Base-by-base conservation (phyloP, 2,329 filamentous ascomycete species). In the Colletotrichum sp. region DNA sequence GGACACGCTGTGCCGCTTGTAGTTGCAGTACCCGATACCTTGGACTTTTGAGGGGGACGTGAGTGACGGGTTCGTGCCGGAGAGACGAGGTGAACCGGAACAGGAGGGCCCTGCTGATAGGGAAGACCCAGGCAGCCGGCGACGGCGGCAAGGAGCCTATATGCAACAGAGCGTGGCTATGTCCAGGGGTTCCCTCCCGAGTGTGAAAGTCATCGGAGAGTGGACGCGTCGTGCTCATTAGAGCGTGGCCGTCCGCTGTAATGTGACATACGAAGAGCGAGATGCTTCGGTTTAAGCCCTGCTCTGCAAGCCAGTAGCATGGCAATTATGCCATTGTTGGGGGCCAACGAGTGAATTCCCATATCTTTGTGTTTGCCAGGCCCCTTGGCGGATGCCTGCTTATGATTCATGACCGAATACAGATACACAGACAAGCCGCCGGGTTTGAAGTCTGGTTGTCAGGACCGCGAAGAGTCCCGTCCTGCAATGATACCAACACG, bases 121-220 rank as follows among this genome's bases (percentile, higher is more conserved):
- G 63, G 55, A 64, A 57, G 69, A 76, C 59, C 73, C 69, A 76
- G 64, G 70, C 70, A 68, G 32, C 55, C 69, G 63, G 73, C 69
- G 73, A 72, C 55, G 69, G 63, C 57, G 69, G 63, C 73, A 64
- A 76, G 69, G 57, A 69, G 69, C 70, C 57, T 70, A 63, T 68
- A 76, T 68, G 70, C 70, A 76, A 76, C 52, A 76, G 64, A 32
- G 63, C 55, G 72, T 75, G 72, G 69, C 69, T 68, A 67, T 72
- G 69, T 59, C 70, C 63, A 73, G 69, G 70, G 69, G 73, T 73
- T 72, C 72, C 69, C 62, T 67, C 34, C 72, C 72, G 28, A 71
- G 60, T 30, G 34, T 28, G 12, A 60, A 28, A 26, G 57, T 57
- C 44, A 12, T 57, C n/a, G 32, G 49, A 57, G 63, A 68, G 34